These are phyloP conservation scores for Acacia pycnantha DNA, from an alignment of 331 rosid species.

Conservation along the genomic window DNA sequence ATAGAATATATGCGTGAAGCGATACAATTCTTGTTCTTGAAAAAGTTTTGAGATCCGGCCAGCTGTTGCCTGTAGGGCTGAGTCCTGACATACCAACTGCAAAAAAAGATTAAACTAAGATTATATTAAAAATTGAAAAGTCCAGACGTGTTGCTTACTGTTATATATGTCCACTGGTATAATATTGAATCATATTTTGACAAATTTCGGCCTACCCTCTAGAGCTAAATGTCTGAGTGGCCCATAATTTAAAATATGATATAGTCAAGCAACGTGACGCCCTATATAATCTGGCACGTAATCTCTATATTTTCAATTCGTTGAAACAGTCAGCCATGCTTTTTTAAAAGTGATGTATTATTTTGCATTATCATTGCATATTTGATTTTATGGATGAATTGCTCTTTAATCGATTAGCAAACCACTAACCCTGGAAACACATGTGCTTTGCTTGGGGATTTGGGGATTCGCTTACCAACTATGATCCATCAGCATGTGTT, in stretches of 20 bases:
- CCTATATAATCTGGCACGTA: background rate
- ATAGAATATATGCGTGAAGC: background rate
- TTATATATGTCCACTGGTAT: background rate
- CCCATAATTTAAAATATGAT: background rate
- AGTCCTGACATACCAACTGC: conserved; percentile 1
- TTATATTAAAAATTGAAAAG: background rate
- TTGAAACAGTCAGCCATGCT: background rate
- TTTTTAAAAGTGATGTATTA: background rate
- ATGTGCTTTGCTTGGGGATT: background rate
- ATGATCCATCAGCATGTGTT: background rate
- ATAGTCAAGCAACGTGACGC: background rate
- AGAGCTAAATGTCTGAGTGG: background rate
- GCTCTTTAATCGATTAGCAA: conserved; percentile 20
- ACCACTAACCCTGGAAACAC: background rate
- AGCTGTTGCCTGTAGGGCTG: background rate
- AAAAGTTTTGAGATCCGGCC: conserved; percentile 1
- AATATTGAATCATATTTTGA: background rate
- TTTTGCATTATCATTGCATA: background rate
- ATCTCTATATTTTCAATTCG: background rate
- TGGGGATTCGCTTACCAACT: conserved; percentile 3
- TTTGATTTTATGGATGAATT: background rate
- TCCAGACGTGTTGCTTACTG: background rate
- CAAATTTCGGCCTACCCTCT: conserved; percentile 4
- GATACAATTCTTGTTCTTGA: background rate
- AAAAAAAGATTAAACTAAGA: conserved; percentile 1